phyloP scores from a whole-genome alignment of 345 rosid species.

The Salix exigua region DNA sequence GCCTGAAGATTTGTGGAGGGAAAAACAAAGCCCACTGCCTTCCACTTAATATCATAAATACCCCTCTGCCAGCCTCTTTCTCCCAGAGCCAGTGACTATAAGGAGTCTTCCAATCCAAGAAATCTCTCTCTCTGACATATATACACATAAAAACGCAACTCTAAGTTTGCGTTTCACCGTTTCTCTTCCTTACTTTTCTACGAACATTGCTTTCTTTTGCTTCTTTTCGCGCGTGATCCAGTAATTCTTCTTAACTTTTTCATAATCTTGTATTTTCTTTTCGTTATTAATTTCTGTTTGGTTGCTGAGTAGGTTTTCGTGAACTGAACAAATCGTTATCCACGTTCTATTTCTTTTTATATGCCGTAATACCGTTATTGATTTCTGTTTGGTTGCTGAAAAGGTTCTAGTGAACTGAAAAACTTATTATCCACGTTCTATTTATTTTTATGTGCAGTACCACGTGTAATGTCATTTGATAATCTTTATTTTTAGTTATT shows the following conservation, averaged over 20 bases:
- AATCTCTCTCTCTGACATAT: no score
- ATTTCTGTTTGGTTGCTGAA: background rate
- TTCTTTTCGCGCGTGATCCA: background rate
- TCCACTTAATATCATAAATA: background rate
- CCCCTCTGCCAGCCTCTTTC: background rate
- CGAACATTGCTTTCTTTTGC: background rate
- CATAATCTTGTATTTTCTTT: background rate
- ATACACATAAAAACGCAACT: no score
- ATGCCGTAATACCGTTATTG: background rate
- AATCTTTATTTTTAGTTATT: no score
- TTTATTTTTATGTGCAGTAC: no score
- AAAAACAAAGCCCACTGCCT: background rate
- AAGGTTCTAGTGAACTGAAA: background rate
- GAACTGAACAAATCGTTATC: background rate
- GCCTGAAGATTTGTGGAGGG: background rate
- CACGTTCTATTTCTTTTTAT: no score
- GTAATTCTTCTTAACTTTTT: no score
- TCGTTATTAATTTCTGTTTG: background rate
- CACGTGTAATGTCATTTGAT: no score
- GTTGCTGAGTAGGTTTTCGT: background rate
- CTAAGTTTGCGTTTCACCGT: no score
- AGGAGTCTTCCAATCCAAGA: no score
- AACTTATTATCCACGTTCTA: no score
- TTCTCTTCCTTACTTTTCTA: background rate
- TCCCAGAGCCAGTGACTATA: no score